Base-by-base conservation (phyloP, 192 early-diverging fungal species). In the Linnemannia elongata region DNA sequence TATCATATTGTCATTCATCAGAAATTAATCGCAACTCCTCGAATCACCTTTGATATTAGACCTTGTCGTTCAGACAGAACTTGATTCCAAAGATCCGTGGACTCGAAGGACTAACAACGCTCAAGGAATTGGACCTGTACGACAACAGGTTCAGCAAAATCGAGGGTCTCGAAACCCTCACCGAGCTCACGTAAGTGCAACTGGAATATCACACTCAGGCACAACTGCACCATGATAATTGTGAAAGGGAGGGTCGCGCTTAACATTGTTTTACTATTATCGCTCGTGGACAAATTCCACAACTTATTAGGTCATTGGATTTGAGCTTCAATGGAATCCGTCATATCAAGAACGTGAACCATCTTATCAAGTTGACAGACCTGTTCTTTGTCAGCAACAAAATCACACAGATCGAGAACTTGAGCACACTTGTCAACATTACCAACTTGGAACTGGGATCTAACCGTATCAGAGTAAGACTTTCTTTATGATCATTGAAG, bases 311-410 rank as follows among this genome's bases (percentile, higher is more conserved):
- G 38, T 82, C 80, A 2, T 89, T 99, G 55, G 98, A 99, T 80
- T 88, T 99, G 72, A 98, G 97, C 9, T 99, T 98, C 91, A 99
- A 99, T 90, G 97, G 97, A 78, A 97, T 99, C 78, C 94, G 94
- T 42, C 85, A 89, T 41, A 95, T 98, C 76, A 94, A 96, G 79
- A 77, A 92, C 72, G 27, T 99, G 8, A 93, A 91, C 2, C 39
- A 88, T 9, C 86, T 98, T 24, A 60, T 55, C 0, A 90, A 94
- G 10, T 83, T 99, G 47, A 91, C 78, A 3, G 93, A 97, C 66
- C 82, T 99, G 44, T 99, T 93, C 81, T 96, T 99, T 86, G 97
- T 98, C 74, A 94, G 96, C 82, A 99, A 99, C 92, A 96, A 97
- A 88, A 96, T 99, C 52, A 92, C 93, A 13, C 88, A 80, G 1